Evolutionary conservation across 495 filamentous ascomycete genomes (phyloP).

Genomic region (Podospora sp.): DNA sequence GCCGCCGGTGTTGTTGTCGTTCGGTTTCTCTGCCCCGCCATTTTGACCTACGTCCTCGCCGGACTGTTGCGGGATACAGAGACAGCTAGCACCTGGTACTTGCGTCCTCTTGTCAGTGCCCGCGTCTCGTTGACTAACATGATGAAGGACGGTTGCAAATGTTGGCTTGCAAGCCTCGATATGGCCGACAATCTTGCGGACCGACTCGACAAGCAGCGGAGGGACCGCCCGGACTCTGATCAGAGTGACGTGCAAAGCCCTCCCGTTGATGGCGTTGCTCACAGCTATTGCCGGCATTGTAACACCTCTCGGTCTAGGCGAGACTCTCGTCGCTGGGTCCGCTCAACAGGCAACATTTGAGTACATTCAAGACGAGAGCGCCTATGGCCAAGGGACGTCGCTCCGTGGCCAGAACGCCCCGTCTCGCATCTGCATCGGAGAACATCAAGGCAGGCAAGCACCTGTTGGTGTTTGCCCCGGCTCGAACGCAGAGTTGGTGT

Average conservation of each 20-base stretch:
- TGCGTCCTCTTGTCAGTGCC: neutral
- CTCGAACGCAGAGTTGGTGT: neutral
- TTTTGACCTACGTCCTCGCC: slow-evolving; percentile 11
- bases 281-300: slow-evolving; percentile 15
- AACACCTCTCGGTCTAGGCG: slow-evolving; percentile 23
- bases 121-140: neutral
- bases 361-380: slow-evolving; percentile 10
- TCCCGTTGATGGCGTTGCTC: slow-evolving; percentile 6
- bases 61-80: slow-evolving; percentile 10
- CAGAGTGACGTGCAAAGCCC: slow-evolving; percentile 6
- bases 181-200: slow-evolving; percentile 10
- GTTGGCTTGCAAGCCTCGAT: slow-evolving; percentile 1
- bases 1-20: slow-evolving; percentile 11
- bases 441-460: neutral
- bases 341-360: slow-evolving; percentile 8
- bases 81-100: slow-evolving; percentile 14
- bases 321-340: neutral
- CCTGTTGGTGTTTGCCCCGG: neutral
- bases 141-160: slow-evolving; percentile 6
- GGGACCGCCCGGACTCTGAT: slow-evolving; percentile 7
- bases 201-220: slow-evolving; percentile 8
- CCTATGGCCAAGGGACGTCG: slow-evolving; percentile 17
- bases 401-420: slow-evolving; percentile 8
- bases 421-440: slow-evolving; percentile 2
- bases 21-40: slow-evolving; percentile 6